Evolutionary conservation across 176 grass and related monocot species (phyloP).

Genomic region (Eremochloa ophiuroides): DNA sequence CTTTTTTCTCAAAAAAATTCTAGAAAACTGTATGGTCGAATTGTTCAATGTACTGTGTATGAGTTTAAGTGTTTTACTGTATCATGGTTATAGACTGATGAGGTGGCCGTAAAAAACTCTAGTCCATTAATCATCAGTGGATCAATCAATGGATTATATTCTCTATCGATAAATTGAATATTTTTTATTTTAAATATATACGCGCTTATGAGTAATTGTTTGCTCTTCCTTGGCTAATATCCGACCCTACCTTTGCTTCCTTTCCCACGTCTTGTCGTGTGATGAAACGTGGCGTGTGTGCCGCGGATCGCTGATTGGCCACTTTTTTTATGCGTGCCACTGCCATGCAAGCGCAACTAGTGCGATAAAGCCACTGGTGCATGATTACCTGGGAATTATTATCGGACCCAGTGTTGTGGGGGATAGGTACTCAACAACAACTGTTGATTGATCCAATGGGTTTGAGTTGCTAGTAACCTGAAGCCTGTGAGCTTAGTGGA

Average conservation of each 20-base stretch:
- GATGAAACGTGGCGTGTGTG: neutral
- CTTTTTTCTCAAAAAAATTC: too few species aligned
- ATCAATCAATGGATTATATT: too few species aligned
- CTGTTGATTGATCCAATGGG: neutral
- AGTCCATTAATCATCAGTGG: too few species aligned
- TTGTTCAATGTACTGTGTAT: too few species aligned
- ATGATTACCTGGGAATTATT: neutral
- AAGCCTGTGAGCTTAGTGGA: neutral
- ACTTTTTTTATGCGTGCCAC: conserved; percentile 20
- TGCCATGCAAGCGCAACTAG: conserved; percentile 17
- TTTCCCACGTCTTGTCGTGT: neutral
- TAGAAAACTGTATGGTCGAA: too few species aligned
- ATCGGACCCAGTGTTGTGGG: neutral
- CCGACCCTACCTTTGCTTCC: neutral
- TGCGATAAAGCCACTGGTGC: neutral
- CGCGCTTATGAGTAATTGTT: too few species aligned
- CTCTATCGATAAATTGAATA: too few species aligned
- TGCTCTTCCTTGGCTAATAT: too few species aligned
- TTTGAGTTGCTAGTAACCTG: neutral
- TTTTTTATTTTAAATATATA: too few species aligned
- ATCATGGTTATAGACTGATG: too few species aligned
- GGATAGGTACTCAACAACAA: neutral
- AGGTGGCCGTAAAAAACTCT: too few species aligned
- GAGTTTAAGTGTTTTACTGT: too few species aligned
- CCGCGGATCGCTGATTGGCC: conserved; percentile 1